Conservation (phyloP, 2,329 filamentous ascomycete species). For the Huntiella savannae region DNA sequence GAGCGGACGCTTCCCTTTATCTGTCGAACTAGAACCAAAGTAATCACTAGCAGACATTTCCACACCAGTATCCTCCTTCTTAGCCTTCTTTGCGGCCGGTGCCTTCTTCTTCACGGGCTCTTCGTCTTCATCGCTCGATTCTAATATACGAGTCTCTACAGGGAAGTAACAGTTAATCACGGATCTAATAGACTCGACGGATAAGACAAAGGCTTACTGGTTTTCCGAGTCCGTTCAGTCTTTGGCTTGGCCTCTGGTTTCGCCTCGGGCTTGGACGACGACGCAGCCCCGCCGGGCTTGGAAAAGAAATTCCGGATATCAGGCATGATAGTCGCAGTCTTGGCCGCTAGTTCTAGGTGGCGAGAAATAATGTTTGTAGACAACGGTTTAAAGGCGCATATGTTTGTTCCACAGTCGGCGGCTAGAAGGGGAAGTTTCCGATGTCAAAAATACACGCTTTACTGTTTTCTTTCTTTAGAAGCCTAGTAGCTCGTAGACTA, state of each 20-base stretch:
- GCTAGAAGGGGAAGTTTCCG: background rate
- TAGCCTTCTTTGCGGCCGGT: constrained; percentile 34
- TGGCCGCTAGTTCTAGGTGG: too few species aligned
- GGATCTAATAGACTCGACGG: background rate
- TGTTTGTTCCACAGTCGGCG: background rate
- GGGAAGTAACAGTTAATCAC: constrained; percentile 12
- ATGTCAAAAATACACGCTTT: too few species aligned
- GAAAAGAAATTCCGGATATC: constrained; percentile 89
- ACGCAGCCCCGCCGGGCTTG: constrained; percentile 44
- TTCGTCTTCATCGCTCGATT: constrained; percentile 52
- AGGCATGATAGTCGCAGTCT: constrained; percentile 18
- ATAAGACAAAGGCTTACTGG: constrained; percentile 20
- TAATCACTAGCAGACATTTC: constrained; percentile 38
- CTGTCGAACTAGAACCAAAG: constrained; percentile 21
- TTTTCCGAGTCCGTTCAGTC: constrained; percentile 18
- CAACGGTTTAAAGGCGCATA: too few species aligned
- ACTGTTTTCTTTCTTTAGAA: too few species aligned
- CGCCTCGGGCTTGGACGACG: constrained; percentile 25
- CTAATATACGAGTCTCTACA: constrained; percentile 46
- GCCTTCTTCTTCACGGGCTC: constrained; percentile 28
- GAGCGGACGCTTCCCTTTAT: constrained; percentile 20
- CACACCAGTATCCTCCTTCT: constrained; percentile 24
- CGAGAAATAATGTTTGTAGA: background rate
- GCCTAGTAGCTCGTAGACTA: background rate
- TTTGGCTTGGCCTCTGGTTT: constrained; percentile 28